Conservation (phyloP, 768 basidiomycete genomes). For the Pleurotus sapidus region DNA sequence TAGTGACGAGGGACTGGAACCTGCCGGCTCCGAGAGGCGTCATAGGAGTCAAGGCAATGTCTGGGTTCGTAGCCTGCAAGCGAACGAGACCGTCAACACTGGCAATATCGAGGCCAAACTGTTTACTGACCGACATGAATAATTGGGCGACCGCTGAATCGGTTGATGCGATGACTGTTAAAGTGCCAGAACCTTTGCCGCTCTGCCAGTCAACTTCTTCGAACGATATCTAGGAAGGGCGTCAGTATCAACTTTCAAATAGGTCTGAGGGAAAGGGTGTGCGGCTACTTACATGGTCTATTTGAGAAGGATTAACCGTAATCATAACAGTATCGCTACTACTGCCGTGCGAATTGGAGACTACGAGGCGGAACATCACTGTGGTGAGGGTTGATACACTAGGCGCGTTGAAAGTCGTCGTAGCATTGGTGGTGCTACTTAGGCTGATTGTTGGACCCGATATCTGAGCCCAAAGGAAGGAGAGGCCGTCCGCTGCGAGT, state of each 20-base stretch:
- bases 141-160: constrained; percentile 7
- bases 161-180: constrained; percentile 15
- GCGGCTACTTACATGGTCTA: constrained; percentile 10
- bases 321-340: constrained; percentile 11
- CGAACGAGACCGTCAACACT: neutral
- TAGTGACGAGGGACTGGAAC: constrained; percentile 11
- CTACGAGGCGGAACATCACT: constrained; percentile 6
- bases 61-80: constrained; percentile 12
- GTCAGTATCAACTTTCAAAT: neutral
- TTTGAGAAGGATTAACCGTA: constrained; percentile 10
- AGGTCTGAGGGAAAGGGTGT: neutral
- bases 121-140: constrained; percentile 14
- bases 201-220: constrained; percentile 14
- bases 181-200: constrained; percentile 14
- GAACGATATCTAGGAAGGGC: constrained; percentile 11
- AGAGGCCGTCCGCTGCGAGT: constrained; percentile 1
- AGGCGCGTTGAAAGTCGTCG: constrained; percentile 11
- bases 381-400: constrained; percentile 5
- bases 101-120: neutral
- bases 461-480: constrained; percentile 12
- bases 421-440: neutral
- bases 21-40: constrained; percentile 10
- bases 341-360: neutral
- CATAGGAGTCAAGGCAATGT: constrained; percentile 13
- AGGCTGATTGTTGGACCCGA: constrained; percentile 7